A percentile compares a stretch with the other conserved stretches of the same genome.
phyloP scores from a whole-genome alignment of 768 basidiomycete genomes.

The Agaricus sinodeliciosus region DNA sequence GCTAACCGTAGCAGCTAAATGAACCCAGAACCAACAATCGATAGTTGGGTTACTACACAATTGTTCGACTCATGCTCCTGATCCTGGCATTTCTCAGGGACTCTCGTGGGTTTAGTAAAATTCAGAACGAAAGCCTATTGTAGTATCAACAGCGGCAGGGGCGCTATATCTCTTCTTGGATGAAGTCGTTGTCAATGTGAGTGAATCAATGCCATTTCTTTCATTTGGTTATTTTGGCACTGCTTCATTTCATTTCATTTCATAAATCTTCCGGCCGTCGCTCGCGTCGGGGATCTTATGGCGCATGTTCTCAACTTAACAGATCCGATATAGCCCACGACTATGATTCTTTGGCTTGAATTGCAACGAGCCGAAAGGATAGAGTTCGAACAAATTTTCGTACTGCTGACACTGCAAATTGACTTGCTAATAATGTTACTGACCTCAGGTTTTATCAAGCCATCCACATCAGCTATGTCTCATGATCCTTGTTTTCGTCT shows the following conservation, averaged over 20 bases:
- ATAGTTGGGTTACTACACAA: no score
- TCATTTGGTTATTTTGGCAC: neutral
- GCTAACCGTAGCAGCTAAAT: neutral
- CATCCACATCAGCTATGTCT: no score
- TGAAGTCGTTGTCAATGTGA: neutral
- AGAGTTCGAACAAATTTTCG: slow-evolving; percentile 10
- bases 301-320: slow-evolving; percentile 13
- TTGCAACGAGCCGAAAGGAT: slow-evolving; percentile 7
- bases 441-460: neutral
- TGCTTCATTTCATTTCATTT: neutral
- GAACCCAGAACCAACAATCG: no score
- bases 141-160: neutral
- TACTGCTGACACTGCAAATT: slow-evolving; percentile 4
- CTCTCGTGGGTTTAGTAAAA: neutral
- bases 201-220: neutral
- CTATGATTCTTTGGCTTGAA: neutral
- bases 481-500: no score
- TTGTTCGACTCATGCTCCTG: no score
- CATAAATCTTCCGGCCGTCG: slow-evolving; percentile 8
- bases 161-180: neutral
- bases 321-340: slow-evolving; percentile 1
- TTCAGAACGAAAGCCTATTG: neutral
- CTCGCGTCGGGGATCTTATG: slow-evolving; percentile 14
- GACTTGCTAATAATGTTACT: slow-evolving; percentile 5
- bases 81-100: neutral